Evolutionary conservation across 345 rosid species (phyloP).

Genomic region (Populus davidiana): DNA sequence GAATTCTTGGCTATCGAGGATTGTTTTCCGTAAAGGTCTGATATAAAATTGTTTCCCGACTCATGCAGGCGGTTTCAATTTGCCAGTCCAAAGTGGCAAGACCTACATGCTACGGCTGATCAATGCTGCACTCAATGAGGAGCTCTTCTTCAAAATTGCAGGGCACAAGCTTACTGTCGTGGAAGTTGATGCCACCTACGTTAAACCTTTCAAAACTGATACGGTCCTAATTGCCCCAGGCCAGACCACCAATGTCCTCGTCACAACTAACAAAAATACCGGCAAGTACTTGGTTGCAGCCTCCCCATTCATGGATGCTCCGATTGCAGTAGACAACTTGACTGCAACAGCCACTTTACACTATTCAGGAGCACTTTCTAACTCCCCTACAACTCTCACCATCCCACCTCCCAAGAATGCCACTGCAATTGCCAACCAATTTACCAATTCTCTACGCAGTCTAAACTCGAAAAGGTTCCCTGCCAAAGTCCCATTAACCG

Average conservation of each 20-base stretch:
- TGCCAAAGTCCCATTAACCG: slow-evolving; percentile 51
- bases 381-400: slow-evolving; percentile 28
- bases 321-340: slow-evolving; percentile 45
- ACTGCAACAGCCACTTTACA: slow-evolving; percentile 59
- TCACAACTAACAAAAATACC: slow-evolving; percentile 44
- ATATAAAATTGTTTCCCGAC: background rate
- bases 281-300: slow-evolving; percentile 64
- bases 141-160: slow-evolving; percentile 59
- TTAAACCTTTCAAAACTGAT: slow-evolving; percentile 51
- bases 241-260: slow-evolving; percentile 64
- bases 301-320: slow-evolving; percentile 55
- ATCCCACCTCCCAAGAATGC: slow-evolving; percentile 53
- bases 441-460: slow-evolving; percentile 44
- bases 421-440: slow-evolving; percentile 51
- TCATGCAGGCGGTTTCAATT: slow-evolving; percentile 34
- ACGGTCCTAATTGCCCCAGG: slow-evolving; percentile 57
- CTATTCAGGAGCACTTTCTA: slow-evolving; percentile 39
- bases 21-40: background rate
- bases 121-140: slow-evolving; percentile 72
- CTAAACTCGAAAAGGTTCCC: slow-evolving; percentile 63
- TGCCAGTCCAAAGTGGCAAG: slow-evolving; percentile 51
- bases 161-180: slow-evolving; percentile 64
- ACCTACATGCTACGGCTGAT: slow-evolving; percentile 49
- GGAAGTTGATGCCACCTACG: slow-evolving; percentile 60
- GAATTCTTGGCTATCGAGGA: background rate